Evolutionary conservation across 2,329 filamentous ascomycete genomes (phyloP).

Genomic region (Plectosphaerella plurivora): DNA sequence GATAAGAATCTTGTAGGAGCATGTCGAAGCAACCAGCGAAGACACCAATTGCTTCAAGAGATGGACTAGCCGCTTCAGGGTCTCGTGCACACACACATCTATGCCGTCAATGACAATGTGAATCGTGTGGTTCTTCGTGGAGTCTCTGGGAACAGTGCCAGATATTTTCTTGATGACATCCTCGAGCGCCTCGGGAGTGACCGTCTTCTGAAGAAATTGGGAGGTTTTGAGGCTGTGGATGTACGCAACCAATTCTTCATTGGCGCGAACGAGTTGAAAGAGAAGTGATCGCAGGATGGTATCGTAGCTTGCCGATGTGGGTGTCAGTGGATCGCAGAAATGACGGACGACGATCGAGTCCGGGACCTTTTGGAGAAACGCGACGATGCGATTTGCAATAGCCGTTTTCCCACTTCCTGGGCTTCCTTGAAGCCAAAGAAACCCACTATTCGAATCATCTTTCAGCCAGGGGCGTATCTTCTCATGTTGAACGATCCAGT

Average conservation of each 20-base stretch:
- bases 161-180: background rate
- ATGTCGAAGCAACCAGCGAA: background rate
- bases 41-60: background rate
- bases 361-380: conserved; percentile 18
- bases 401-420: conserved; percentile 32
- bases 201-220: background rate
- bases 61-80: background rate
- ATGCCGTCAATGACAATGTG: conserved; percentile 3
- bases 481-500: conserved; percentile 24
- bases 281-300: conserved; percentile 9
- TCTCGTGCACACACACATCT: conserved; percentile 1
- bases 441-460: conserved; percentile 9
- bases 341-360: conserved; percentile 20
- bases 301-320: conserved; percentile 25
- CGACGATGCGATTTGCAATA: conserved; percentile 20
- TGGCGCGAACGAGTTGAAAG: conserved; percentile 1
- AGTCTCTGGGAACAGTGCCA: conserved; percentile 1
- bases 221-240: background rate
- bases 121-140: conserved; percentile 1
- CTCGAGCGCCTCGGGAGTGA: background rate
- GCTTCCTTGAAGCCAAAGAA: conserved; percentile 26
- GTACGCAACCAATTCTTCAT: conserved; percentile 1
- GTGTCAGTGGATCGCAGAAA: conserved; percentile 26
- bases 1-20: conserved; percentile 1
- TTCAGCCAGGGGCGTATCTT: conserved; percentile 20